Evolutionary conservation across 2,329 filamentous ascomycete species (phyloP).

Genomic region (Bimuria novae-zelandiae): DNA sequence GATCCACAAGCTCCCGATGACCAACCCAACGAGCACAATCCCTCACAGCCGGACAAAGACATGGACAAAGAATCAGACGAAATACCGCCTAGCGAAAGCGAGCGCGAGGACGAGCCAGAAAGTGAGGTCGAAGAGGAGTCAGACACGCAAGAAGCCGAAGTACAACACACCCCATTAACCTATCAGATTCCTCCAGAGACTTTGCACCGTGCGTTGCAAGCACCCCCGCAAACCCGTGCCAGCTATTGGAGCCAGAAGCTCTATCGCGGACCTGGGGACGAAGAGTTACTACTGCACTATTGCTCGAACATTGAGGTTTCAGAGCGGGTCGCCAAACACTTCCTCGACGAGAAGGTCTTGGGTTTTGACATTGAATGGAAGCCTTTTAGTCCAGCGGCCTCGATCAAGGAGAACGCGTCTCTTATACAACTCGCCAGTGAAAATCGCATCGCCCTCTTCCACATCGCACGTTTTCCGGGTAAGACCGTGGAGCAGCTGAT

Average conservation of each 20-base stretch:
- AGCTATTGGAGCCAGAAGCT: slow-evolving; percentile 69
- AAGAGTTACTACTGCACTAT: slow-evolving; percentile 74
- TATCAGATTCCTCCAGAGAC: slow-evolving; percentile 40
- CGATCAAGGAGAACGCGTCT: slow-evolving; percentile 82
- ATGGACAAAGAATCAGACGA: slow-evolving; percentile 6
- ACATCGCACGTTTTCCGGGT: slow-evolving; percentile 62
- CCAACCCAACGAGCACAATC: not conserved
- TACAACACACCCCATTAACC: slow-evolving; percentile 29
- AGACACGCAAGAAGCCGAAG: slow-evolving; percentile 17
- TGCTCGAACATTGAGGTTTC: slow-evolving; percentile 70
- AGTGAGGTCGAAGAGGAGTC: slow-evolving; percentile 11
- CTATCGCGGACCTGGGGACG: slow-evolving; percentile 62
- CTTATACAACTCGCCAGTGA: slow-evolving; percentile 82
- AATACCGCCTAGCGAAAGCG: slow-evolving; percentile 9
- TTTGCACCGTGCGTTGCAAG: slow-evolving; percentile 35
- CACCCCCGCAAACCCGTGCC: slow-evolving; percentile 33
- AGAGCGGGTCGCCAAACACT: slow-evolving; percentile 70
- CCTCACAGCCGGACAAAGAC: not conserved
- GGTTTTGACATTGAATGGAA: slow-evolving; percentile 94
- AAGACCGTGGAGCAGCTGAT: slow-evolving; percentile 60
- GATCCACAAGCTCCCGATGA: not conserved
- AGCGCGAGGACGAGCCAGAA: slow-evolving; percentile 1
- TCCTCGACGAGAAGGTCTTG: slow-evolving; percentile 70
- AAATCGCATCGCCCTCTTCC: slow-evolving; percentile 78
- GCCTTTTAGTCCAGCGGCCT: slow-evolving; percentile 20